A percentile compares a stretch with the other conserved stretches of the same genome.
Evolutionary conservation across 768 basidiomycete genomes (phyloP).

Genomic region (Amanita muscaria): DNA sequence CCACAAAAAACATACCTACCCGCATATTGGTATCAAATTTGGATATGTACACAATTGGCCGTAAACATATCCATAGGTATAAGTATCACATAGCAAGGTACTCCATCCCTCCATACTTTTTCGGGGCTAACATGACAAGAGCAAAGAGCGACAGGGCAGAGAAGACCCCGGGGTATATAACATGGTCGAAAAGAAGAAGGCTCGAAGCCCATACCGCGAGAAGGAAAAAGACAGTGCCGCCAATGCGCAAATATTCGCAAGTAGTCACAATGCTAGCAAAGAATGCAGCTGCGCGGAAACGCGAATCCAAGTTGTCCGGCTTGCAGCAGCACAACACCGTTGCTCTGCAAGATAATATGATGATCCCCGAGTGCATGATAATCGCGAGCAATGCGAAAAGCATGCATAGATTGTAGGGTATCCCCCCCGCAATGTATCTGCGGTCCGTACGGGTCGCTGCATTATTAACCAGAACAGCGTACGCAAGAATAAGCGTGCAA

Average conservation of each 20-base stretch:
- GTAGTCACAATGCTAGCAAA: background rate
- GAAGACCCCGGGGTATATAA: background rate
- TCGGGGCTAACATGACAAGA: background rate
- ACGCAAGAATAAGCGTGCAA: conserved; percentile 1
- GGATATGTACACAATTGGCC: too few species aligned
- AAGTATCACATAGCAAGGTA: too few species aligned
- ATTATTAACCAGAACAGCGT: background rate
- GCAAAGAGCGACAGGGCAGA: background rate
- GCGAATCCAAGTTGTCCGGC: background rate
- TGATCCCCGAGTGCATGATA: conserved; percentile 1
- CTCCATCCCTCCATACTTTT: conserved; percentile 2
- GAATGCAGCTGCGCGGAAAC: background rate
- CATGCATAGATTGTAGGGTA: background rate
- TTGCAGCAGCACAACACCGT: background rate
- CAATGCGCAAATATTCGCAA: background rate
- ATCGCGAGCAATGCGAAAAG: conserved; percentile 2
- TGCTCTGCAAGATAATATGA: conserved; percentile 2
- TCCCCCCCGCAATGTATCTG: background rate
- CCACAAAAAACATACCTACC: too few species aligned
- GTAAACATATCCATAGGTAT: too few species aligned
- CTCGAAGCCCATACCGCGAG: conserved; percentile 1
- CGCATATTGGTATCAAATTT: too few species aligned
- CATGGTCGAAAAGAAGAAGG: conserved; percentile 1
- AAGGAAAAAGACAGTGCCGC: conserved; percentile 1
- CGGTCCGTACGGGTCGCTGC: background rate